phyloP scores from a whole-genome alignment of 768 basidiomycete genomes.

The Postia placenta region DNA sequence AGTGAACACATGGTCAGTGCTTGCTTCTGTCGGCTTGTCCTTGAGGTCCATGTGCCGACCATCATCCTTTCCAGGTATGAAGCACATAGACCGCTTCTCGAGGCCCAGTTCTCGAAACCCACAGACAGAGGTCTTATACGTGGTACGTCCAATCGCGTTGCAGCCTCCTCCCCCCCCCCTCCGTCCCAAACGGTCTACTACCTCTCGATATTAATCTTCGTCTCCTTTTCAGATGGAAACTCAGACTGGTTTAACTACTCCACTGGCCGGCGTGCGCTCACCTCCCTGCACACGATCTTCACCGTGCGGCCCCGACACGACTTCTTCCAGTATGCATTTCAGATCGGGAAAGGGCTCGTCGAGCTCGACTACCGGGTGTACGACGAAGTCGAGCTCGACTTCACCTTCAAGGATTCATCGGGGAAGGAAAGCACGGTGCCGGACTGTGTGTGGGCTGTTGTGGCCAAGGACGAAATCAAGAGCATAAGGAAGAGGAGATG shows the following conservation, averaged over 20 bases:
- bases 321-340: slow-evolving; percentile 57
- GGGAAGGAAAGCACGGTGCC: slow-evolving; percentile 29
- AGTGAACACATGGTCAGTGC: slow-evolving; percentile 62
- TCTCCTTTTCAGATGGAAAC: slow-evolving; percentile 54
- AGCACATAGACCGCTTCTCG: slow-evolving; percentile 51
- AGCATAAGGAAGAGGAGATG: slow-evolving; percentile 67
- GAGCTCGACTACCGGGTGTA: slow-evolving; percentile 68
- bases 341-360: slow-evolving; percentile 55
- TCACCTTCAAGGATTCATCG: slow-evolving; percentile 53
- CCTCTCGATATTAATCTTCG: background rate
- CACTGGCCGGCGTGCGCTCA: slow-evolving; percentile 74
- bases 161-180: background rate
- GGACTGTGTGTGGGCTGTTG: slow-evolving; percentile 80
- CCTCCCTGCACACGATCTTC: slow-evolving; percentile 76
- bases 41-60: slow-evolving; percentile 3
- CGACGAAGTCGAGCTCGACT: slow-evolving; percentile 75
- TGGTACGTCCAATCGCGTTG: slow-evolving; percentile 11
- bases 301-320: slow-evolving; percentile 82
- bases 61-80: slow-evolving; percentile 42
- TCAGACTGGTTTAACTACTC: slow-evolving; percentile 83
- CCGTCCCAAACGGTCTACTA: background rate
- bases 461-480: slow-evolving; percentile 73
- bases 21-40: slow-evolving; percentile 1
- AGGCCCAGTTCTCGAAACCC: slow-evolving; percentile 73
- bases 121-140: slow-evolving; percentile 30